Percentiles rank a stretch among this genome's conserved stretches.
Conservation (phyloP, 2,329 filamentous ascomycete species). For the Aureobasidium vineae region DNA sequence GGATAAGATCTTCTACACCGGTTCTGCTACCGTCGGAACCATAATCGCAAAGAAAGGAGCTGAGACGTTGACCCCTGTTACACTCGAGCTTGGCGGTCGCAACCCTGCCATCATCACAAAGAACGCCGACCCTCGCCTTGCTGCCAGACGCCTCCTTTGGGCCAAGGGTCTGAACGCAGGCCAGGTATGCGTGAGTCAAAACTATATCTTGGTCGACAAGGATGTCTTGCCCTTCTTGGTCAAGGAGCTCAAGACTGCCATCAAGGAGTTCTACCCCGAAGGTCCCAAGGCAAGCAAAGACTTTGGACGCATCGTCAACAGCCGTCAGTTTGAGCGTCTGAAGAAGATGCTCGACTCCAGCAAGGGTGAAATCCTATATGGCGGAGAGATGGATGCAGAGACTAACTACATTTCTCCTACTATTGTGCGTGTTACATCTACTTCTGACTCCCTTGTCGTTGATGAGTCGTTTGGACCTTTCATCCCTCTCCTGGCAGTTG, state of each 20-base stretch:
- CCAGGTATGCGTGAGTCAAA: constrained; percentile 89
- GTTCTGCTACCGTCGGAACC: constrained; percentile 67
- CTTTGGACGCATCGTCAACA: constrained; percentile 77
- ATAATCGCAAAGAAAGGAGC: constrained; percentile 55
- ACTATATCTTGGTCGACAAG: constrained; percentile 83
- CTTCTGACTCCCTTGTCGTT: constrained; percentile 72
- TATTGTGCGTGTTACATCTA: constrained; percentile 74
- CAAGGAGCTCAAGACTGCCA: constrained; percentile 66
- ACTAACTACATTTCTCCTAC: constrained; percentile 88
- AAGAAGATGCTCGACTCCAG: constrained; percentile 88
- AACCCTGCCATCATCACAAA: constrained; percentile 93
- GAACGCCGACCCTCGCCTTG: constrained; percentile 73
- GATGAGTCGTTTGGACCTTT: constrained; percentile 94
- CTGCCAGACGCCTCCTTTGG: constrained; percentile 83
- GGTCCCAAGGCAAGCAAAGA: constrained; percentile 77
- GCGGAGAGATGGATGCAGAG: constrained; percentile 76
- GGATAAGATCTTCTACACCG: constrained; percentile 98
- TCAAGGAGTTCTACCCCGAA: constrained; percentile 77
- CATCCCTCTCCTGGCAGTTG: constrained; percentile 75
- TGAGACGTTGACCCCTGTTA: constrained; percentile 69
- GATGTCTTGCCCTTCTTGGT: constrained; percentile 70
- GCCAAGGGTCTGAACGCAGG: constrained; percentile 83
- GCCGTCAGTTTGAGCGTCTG: constrained; percentile 72
- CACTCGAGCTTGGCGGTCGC: constrained; percentile 83
- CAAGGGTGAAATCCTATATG: constrained; percentile 80